A percentile compares a stretch with the other conserved stretches of the same genome.
These are phyloP conservation scores for Laguncularia racemosa DNA, from an alignment of 345 rosid genomes.

Conservation along the genomic window DNA sequence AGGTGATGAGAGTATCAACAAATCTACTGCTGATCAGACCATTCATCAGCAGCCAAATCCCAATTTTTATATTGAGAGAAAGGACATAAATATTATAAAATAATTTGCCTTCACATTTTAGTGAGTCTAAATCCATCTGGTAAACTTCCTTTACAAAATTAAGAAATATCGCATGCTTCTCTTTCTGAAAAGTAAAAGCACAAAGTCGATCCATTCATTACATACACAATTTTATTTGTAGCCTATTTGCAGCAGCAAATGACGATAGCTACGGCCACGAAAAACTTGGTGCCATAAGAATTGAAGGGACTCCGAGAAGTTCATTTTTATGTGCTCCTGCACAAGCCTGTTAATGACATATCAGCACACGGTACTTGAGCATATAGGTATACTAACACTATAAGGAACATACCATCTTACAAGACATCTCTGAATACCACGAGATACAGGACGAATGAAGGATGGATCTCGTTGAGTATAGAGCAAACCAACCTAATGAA, in stretches of 20 bases:
- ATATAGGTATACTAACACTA: not conserved
- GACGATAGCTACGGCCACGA: constrained; percentile 86
- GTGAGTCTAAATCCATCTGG: too few species aligned
- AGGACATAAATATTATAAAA: too few species aligned
- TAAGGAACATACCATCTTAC: constrained; percentile 63
- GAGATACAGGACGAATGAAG: constrained; percentile 73
- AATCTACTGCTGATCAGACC: too few species aligned
- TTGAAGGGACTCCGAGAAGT: constrained; percentile 29
- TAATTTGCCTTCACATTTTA: too few species aligned
- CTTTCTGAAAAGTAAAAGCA: too few species aligned
- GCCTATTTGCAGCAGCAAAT: constrained; percentile 70
- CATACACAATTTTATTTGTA: constrained; percentile 19
- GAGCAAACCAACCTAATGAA: constrained; percentile 73
- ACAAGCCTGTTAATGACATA: constrained; percentile 57
- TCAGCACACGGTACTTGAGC: constrained; percentile 2
- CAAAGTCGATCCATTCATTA: too few species aligned
- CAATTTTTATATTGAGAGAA: too few species aligned
- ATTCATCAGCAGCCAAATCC: too few species aligned
- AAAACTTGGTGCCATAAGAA: constrained; percentile 66
- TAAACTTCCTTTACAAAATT: too few species aligned
- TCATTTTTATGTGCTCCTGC: constrained; percentile 60
- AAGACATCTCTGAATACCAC: constrained; percentile 81
- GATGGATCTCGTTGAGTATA: constrained; percentile 87
- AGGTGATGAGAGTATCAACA: too few species aligned
- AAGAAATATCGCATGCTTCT: too few species aligned